Base-by-base conservation (phyloP, 2,329 filamentous ascomycete genomes). In the Samsoniella hepiali region DNA sequence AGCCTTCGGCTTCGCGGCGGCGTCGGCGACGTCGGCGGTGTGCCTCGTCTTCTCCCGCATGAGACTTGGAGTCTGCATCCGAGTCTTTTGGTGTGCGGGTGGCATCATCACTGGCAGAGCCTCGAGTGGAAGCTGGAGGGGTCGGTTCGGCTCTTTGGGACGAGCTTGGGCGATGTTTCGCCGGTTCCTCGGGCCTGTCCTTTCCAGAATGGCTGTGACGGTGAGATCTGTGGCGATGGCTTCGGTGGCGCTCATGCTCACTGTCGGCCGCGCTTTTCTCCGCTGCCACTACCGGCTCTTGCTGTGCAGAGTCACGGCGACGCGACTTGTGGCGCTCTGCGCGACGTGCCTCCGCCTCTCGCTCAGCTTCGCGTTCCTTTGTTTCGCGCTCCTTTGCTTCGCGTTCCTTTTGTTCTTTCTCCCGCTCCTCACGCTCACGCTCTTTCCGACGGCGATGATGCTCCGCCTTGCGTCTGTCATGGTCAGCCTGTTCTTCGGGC, bases 391-490 rank as follows among this genome's bases (percentile, higher is more conserved):
- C 70, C 57, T 71, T 67, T 10, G 49, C 22, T 3, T 50, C 60
- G 10, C 58, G 59, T 22, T 36, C 40, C 32, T 68, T 63, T 31
- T 54, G 67, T 29, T 65, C 64, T 31, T 63, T 65, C 32, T 55
- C 62, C 29, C 64, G 67, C 29, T 68, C 58, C 27, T 63, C 49
- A 34, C 51, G 40, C 13, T 69, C 67, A 2, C 47, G 56, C 5
- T 68, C 68, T 51, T 68, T 64, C n/a, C 55, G 42, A 63, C 34
- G 65, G 27, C 36, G 62, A 54, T 47, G 65, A 58, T 59, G 78
- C 67, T 83, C 81, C 58, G 77, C 78, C 70, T 79, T 83, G 64
- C 78, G 78, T 66, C 70, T 78, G 1, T 85, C 82, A 61, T 83
- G 79, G 2, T 77, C 79, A 17, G 76, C 79, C 64, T 82, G 81